Evolutionary conservation across 2,329 filamentous ascomycete genomes (phyloP), one percentile per base, ranked within the genome.

Genomic region (Colletotrichum simmondsii): DNA sequence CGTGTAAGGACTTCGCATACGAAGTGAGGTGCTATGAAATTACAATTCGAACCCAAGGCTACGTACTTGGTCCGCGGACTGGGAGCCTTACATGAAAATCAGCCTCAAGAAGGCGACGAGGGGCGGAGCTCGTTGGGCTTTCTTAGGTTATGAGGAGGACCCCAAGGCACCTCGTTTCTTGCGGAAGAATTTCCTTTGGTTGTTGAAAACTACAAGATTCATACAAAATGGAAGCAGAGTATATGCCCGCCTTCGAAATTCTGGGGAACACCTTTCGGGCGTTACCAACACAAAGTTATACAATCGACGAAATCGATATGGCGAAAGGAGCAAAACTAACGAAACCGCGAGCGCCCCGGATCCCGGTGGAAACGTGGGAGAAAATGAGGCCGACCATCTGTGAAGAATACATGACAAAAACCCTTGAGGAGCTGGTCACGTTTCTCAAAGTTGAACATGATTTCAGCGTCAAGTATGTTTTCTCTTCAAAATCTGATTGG

Each of bases 81-180:
- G 32, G 46, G 16, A n/a, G 35, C 60, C 67, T 53, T 26, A 11
- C 3, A 46, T 22, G 54, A 42, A 22, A 37, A 54, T 63, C 19
- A 68, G 65, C 58, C 65, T 63, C 69, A 53, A 12, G 10, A 53
- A 37, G 60, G 52, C 22, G 22, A 68, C 46, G 32, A 52, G 32
- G 22, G 61, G 26, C 42, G 30, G 26, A 49, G 10, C 42, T 42
- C 19, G 22, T 19, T 3, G 60, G 56, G 54, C 56, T 57, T 57
- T 58, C 26, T 57, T 19, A 19, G 16, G 16, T 35, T 11, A 28
- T 14, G 4, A 16, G 7, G 19, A 32, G 59, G 35, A 16, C 19
- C 32, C 37, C 42, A 14, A 35, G n/a, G 6, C 8, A 7, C 12
- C 4, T 7, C n/a, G 22, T 19, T 2, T 46, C 14, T n/a, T 8